phyloP scores from a whole-genome alignment of 768 basidiomycete species.

The Auricularia sp. region DNA sequence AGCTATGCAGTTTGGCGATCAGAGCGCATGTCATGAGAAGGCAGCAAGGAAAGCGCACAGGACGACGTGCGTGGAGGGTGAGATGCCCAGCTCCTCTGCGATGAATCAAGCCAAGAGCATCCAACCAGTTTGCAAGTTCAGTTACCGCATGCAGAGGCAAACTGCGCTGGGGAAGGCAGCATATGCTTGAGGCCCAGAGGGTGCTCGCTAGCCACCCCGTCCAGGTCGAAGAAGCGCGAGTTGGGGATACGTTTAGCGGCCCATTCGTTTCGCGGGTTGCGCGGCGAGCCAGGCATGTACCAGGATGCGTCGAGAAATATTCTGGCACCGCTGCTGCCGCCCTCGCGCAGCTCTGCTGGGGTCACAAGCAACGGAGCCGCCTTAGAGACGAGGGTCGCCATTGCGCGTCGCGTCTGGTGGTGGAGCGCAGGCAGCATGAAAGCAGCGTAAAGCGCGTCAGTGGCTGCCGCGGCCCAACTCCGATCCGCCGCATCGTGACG shows the following conservation, averaged over 20 bases:
- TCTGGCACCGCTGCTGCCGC: conserved; percentile 10
- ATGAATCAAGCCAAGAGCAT: conserved; percentile 5
- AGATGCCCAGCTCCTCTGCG: conserved; percentile 64
- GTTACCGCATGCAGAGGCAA: conserved; percentile 76
- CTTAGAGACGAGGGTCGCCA: neutral
- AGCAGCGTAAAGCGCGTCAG: neutral
- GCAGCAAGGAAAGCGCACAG: conserved; percentile 37
- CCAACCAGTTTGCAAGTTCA: conserved; percentile 9
- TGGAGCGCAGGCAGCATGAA: too few relatives aligned
- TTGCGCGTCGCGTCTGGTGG: neutral
- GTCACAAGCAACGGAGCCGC: conserved; percentile 23
- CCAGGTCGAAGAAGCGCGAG: conserved; percentile 70
- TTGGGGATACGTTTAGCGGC: conserved; percentile 54
- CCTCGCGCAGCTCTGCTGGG: conserved; percentile 23
- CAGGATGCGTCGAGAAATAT: conserved; percentile 63
- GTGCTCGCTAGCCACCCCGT: conserved; percentile 64
- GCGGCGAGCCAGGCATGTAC: conserved; percentile 86
- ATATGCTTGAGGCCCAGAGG: conserved; percentile 85
- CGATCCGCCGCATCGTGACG: neutral
- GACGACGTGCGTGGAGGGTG: conserved; percentile 67
- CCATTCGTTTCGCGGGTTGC: conserved; percentile 65
- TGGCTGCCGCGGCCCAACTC: neutral
- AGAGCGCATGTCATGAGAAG: conserved; percentile 5
- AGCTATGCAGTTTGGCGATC: conserved; percentile 36
- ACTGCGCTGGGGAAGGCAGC: conserved; percentile 68